Evolutionary conservation across 1,139 yeast species (phyloP).

Genomic region (Saccharomyces pastorianus): DNA sequence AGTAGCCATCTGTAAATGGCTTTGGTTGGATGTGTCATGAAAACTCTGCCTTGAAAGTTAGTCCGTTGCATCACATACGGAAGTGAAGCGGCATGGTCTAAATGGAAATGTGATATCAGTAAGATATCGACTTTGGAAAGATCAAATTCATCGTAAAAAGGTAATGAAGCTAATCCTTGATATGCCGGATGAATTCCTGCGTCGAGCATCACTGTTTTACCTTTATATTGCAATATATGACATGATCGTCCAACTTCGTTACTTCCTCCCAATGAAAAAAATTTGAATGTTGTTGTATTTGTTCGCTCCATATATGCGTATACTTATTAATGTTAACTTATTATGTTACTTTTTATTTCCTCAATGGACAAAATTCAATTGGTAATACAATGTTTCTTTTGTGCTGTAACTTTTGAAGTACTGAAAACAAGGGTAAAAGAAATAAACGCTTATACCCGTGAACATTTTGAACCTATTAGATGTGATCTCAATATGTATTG

Average conservation of each 20-base stretch:
- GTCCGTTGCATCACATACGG: conserved; percentile 98
- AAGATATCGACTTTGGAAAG: conserved; percentile 77
- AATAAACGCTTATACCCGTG: not conserved
- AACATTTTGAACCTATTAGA: not conserved
- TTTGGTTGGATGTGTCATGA: conserved; percentile 98
- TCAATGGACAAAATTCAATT: not conserved
- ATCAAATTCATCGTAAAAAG: conserved; percentile 92
- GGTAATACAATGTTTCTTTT: not conserved
- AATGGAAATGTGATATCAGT: conserved; percentile 86
- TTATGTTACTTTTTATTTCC: not conserved
- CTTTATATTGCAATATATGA: conserved; percentile 84
- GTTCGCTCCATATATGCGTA: conserved; percentile 11
- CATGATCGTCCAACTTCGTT: conserved; percentile 96
- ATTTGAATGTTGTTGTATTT: conserved; percentile 41
- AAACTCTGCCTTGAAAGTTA: conserved; percentile 85
- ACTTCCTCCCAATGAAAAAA: conserved; percentile 98
- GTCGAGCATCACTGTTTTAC: conserved; percentile 93
- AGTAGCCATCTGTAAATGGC: conserved; percentile 94
- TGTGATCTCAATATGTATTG: not conserved
- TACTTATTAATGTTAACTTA: not conserved
- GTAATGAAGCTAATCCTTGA: conserved; percentile 81
- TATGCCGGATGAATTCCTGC: conserved; percentile 98
- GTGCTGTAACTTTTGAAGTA: not conserved
- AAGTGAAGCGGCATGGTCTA: conserved; percentile 94
- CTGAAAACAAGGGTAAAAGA: not conserved